phyloP scores from a whole-genome alignment of 2,329 filamentous ascomycete species.

The Neofusicoccum ribis region DNA sequence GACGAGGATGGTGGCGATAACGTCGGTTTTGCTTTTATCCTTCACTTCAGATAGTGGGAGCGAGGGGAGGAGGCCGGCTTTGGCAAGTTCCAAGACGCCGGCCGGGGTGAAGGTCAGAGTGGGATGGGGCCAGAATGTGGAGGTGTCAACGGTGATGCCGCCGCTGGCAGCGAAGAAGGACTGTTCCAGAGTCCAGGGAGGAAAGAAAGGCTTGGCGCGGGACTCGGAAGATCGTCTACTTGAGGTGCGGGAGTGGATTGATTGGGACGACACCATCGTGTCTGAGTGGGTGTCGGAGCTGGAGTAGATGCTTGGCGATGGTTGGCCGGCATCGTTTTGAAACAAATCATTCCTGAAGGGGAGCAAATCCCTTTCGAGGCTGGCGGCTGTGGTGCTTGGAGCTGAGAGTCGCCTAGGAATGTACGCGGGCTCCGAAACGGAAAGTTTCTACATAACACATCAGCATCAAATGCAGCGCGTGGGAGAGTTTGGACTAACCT shows the following conservation, averaged over 20 bases:
- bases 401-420: neutral
- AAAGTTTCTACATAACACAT: neutral
- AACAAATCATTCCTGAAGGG: neutral
- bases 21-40: constrained; percentile 30
- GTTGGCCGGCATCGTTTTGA: neutral
- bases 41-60: constrained; percentile 11
- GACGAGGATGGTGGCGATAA: constrained; percentile 30
- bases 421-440: neutral
- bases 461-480: neutral
- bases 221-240: neutral
- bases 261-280: neutral
- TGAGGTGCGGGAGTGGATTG: neutral
- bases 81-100: constrained; percentile 23
- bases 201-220: neutral
- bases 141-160: constrained; percentile 24
- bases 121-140: constrained; percentile 15
- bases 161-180: constrained; percentile 28
- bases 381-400: neutral
- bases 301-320: constrained; percentile 4
- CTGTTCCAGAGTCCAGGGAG: constrained; percentile 20
- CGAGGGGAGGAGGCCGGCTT: constrained; percentile 23
- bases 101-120: constrained; percentile 25
- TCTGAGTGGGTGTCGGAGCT: constrained; percentile 1
- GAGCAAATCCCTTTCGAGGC: neutral
- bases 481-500: neutral